Evolutionary conservation across 1,284 basidiomycete species (phyloP).

Genomic region (Caloboletus firmus): DNA sequence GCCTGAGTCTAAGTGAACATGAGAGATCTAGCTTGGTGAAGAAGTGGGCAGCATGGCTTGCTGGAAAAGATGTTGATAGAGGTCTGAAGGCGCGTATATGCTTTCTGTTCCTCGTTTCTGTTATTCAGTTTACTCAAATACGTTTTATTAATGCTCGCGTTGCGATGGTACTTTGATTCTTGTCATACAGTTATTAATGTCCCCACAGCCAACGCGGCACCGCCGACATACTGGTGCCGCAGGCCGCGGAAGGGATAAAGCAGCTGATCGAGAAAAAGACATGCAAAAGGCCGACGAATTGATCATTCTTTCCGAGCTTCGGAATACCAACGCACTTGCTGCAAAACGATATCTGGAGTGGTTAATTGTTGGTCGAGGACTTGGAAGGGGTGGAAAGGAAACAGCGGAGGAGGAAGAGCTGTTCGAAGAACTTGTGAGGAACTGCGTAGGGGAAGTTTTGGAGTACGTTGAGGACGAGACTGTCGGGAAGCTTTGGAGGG

Average conservation of each 20-base stretch:
- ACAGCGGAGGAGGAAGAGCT: constrained; percentile 14
- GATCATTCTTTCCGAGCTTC: constrained; percentile 54
- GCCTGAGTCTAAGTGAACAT: constrained; percentile 36
- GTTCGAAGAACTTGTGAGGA: constrained; percentile 58
- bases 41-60: constrained; percentile 81
- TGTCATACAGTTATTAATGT: constrained; percentile 53
- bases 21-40: constrained; percentile 63
- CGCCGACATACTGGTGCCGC: constrained; percentile 23
- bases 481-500: constrained; percentile 64
- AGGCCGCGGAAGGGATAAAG: constrained; percentile 30
- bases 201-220: constrained; percentile 25
- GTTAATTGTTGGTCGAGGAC: constrained; percentile 70
- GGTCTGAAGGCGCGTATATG: constrained; percentile 62
- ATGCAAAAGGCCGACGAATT: constrained; percentile 49
- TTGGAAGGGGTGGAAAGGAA: constrained; percentile 43
- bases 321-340: constrained; percentile 41
- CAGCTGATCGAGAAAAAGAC: constrained; percentile 25
- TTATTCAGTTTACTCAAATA: background rate
- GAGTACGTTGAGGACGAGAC: constrained; percentile 47
- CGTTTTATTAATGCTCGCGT: background rate
- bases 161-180: background rate
- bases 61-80: constrained; percentile 63
- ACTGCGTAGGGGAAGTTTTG: constrained; percentile 58
- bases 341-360: constrained; percentile 73
- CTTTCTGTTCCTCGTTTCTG: background rate